Percentiles rank a stretch among this genome's conserved stretches.
These are phyloP conservation scores for Endotrypanum monterogeii DNA, from an alignment of 208 protist species.

Conservation along the genomic window DNA sequence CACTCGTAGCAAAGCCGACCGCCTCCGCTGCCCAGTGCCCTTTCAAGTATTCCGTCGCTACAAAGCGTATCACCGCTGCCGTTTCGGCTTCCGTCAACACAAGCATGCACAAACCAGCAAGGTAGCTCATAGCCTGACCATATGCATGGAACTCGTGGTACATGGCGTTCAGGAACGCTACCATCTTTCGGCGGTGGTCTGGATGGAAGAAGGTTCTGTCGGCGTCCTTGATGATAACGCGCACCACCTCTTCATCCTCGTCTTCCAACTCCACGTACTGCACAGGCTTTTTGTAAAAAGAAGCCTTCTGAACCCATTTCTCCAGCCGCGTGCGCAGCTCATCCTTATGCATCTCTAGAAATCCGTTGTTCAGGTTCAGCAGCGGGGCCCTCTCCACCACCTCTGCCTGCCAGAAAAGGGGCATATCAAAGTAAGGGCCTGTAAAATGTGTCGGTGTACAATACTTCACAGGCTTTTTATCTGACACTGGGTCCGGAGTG, in stretches of 20 bases:
- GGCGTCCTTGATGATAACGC: constrained; percentile 92
- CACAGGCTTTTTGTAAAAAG: constrained; percentile 69
- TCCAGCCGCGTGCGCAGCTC: constrained; percentile 60
- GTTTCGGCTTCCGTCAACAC: constrained; percentile 84
- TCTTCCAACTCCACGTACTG: constrained; percentile 80
- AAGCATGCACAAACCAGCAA: constrained; percentile 86
- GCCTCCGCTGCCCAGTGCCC: constrained; percentile 90
- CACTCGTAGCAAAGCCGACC: constrained; percentile 87
- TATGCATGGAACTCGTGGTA: constrained; percentile 86
- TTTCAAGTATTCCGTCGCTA: constrained; percentile 77
- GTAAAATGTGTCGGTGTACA: constrained; percentile 78
- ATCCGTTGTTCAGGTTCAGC: constrained; percentile 85
- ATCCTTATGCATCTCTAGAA: constrained; percentile 65
- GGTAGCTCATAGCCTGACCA: constrained; percentile 91
- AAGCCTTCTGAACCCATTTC: constrained; percentile 63
- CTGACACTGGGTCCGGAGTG: constrained; percentile 2
- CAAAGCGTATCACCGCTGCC: constrained; percentile 75
- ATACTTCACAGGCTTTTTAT: constrained; percentile 40
- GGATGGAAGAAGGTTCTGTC: constrained; percentile 84
- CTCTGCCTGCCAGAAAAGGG: constrained; percentile 79
- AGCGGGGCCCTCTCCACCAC: constrained; percentile 70
- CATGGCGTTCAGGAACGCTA: constrained; percentile 79
- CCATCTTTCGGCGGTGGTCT: constrained; percentile 76
- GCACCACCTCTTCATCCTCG: constrained; percentile 84
- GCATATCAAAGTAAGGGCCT: constrained; percentile 81